Evolutionary conservation across 495 filamentous ascomycete species (phyloP), one percentile per base, ranked within the genome.

Genomic region (Thermothielavioides terrestris): DNA sequence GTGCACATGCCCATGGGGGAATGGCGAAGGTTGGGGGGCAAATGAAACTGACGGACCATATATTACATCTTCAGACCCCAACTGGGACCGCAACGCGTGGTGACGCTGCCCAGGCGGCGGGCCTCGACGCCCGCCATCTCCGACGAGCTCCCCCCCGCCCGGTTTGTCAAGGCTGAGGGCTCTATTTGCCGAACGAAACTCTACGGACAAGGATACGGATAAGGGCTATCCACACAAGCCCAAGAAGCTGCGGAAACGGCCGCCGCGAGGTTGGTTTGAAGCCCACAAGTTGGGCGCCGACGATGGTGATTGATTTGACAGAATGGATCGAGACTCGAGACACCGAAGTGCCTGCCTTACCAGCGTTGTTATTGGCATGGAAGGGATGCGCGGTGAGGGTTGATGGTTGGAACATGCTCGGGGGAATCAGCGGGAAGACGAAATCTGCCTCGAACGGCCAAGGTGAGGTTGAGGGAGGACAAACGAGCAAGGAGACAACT

Each of bases 51-150:
- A 52, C 31, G 14, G 6, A 17, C 14, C 1, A 9, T 1, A 3
- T 32, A 3, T 0, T 5, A 23, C 6, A 30, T 17, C 15, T 21
- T 51, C 56, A 85, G 82, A 86, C 65, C 83, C 83, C 7, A 85
- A 84, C 66, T 88, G 84, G 84, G 84, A 88, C 65, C 73, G 83
- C 42, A 85, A 85, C 59, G 80, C 82, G n/a, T 88, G 84, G 84
- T 86, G 70, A 75, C 65, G 59, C 54, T 15, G 15, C 21, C 21
- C 20, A 23, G 14, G 8, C 2, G 9, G 18, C n/a, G 4, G 3
- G 7, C 2, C 22, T 11, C 10, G n/a, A 34, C 36, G 2, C 17
- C 23, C 20, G 22, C 35, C 36, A 8, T 36, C 9, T 37, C 41
- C 35, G 2, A 34, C 7, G 12, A 20, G 10, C 28, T 26, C 32